Base-by-base conservation (phyloP, 805 yeast genomes). In the Ogataea thermomethanolica region DNA sequence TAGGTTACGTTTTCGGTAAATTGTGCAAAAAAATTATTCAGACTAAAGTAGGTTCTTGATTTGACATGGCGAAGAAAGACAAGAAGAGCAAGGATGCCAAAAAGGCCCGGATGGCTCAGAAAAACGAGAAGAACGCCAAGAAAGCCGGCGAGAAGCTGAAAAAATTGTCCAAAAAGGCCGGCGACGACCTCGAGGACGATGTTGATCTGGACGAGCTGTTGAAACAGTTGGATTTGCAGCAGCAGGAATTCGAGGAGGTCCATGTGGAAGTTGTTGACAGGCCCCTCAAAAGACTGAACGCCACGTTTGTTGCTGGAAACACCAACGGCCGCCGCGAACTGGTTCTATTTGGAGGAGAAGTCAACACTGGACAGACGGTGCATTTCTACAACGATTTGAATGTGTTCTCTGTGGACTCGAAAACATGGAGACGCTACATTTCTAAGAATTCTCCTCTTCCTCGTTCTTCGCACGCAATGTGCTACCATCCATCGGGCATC, bases 361-460 rank as follows among this genome's bases (percentile, higher is more conserved):
- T 65, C 34, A 71, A 81, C 3, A 63, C 71, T 15, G 61, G 63
- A 29, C 66, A 65, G 34, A 75, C 93, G 1, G 71, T 70, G 8
- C 73, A 69, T 50, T 91, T 91, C 60, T 84, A 80, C 69, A 91
- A 90, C 55, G 98, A 91, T 53, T 67, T 90, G 45, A 78, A 64
- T 56, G 71, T 83, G 2, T 90, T 83, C 62, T 69, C 85, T 6
- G 71, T 84, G 5, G 95, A 87, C 50, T 79, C 84, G 29, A 84
- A 84, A 55, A 75, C 68, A 15, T 91, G 99, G 99, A 75, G 88
- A 45, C 74, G 73, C 44, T 74, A 81, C 50, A 67, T 81, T 2
- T 87, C 96, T 2, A 85, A 84, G 53, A 91, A 91, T 57, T 64
- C 95, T 0, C 99, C 99, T 11, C 75, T 90, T 58, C 96, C 96